Evolutionary conservation across 169 alveolate species (phyloP).

Genomic region (Plasmodium cynomolgi): DNA sequence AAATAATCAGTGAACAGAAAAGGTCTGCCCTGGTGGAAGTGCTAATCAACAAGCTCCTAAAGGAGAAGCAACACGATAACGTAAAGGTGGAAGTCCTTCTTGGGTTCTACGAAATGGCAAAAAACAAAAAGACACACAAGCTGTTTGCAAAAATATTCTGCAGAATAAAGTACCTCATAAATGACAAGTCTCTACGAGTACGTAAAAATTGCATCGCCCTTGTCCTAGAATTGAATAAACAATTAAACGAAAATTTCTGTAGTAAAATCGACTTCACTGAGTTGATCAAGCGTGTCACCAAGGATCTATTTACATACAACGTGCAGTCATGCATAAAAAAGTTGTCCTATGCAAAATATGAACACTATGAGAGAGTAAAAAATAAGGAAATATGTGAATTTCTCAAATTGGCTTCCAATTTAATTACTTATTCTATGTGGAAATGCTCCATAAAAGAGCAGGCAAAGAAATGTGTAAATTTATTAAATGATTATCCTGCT

Average conservation of each 20-base stretch:
- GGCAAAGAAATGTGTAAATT: constrained; percentile 36
- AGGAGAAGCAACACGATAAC: constrained; percentile 32
- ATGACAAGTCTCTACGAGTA: constrained; percentile 32
- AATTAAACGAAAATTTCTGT: constrained; percentile 8
- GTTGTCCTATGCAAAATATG: constrained; percentile 50
- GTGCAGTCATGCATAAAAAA: constrained; percentile 34
- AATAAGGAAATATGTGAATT: constrained; percentile 54
- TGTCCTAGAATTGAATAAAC: constrained; percentile 21
- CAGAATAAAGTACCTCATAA: constrained; percentile 38
- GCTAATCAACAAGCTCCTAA: constrained; percentile 23
- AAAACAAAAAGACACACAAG: constrained; percentile 21
- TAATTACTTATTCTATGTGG: constrained; percentile 56
- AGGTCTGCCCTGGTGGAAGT: constrained; percentile 20
- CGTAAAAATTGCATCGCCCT: constrained; percentile 26
- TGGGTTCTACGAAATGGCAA: constrained; percentile 64
- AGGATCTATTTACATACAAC: constrained; percentile 50
- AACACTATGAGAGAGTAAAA: constrained; percentile 37
- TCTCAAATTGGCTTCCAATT: constrained; percentile 27
- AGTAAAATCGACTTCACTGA: constrained; percentile 29
- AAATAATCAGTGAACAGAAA: constrained; percentile 50
- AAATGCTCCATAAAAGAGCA: constrained; percentile 52
- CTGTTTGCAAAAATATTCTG: constrained; percentile 32
- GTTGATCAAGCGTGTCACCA: constrained; percentile 46
- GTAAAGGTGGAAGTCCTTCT: constrained; percentile 47
- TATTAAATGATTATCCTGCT: constrained; percentile 71